A percentile compares a stretch with the other conserved stretches of the same genome.
Evolutionary conservation across 768 basidiomycete species (phyloP).

Genomic region (Leccinum incarnatum): DNA sequence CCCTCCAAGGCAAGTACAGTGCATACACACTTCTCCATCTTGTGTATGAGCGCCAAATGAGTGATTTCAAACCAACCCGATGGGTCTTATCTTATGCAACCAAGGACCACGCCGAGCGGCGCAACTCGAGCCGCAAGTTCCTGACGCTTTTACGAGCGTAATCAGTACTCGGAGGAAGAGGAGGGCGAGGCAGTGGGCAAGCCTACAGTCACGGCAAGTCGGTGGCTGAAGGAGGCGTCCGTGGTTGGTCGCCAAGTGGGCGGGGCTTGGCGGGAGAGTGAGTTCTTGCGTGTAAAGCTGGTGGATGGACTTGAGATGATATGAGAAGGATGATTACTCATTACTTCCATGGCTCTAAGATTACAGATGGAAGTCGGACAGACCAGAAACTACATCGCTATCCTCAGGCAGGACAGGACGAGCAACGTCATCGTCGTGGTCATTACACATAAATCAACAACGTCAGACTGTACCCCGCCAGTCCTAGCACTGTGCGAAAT

Average conservation of each 20-base stretch:
- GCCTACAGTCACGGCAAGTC: constrained; percentile 11
- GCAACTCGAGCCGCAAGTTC: constrained; percentile 25
- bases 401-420: neutral
- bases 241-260: constrained; percentile 34
- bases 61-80: too few relatives aligned
- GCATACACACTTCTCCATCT: too few relatives aligned
- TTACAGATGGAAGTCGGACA: neutral
- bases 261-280: constrained; percentile 29
- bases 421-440: neutral
- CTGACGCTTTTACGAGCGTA: constrained; percentile 24
- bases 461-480: constrained; percentile 35
- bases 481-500: constrained; percentile 35
- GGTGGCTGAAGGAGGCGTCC: constrained; percentile 18
- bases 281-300: constrained; percentile 28
- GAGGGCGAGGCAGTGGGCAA: constrained; percentile 9
- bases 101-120: constrained; percentile 5
- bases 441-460: constrained; percentile 11
- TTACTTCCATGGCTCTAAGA: neutral
- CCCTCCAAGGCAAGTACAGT: constrained; percentile 39
- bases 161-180: constrained; percentile 10
- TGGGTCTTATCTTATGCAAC: too few relatives aligned
- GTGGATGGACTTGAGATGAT: neutral
- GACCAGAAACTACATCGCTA: neutral
- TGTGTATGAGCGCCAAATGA: too few relatives aligned
- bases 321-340: neutral